Evolutionary conservation across 164 flowering plant genomes (phyloP).

Genomic region (Cinnamomum chago): DNA sequence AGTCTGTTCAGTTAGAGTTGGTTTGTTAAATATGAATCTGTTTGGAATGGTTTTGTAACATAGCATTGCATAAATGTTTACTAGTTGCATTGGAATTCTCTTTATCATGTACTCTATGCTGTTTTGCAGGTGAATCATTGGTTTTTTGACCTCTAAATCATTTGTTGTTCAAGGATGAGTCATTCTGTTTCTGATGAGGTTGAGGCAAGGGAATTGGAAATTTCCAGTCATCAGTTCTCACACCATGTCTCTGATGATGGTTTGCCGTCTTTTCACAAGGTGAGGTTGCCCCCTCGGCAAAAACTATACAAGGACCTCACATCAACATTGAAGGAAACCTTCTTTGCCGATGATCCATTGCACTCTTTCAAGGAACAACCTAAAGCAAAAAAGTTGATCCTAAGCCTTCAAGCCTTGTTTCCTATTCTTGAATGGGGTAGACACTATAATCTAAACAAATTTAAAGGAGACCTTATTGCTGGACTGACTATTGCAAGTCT

Average conservation of each 20-base stretch:
- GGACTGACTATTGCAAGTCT: conserved; percentile 89
- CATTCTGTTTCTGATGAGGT: conserved; percentile 26
- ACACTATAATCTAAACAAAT: conserved; percentile 41
- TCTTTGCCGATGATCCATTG: conserved; percentile 73
- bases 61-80: too few relatives aligned
- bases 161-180: conserved; percentile 17
- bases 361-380: conserved; percentile 70
- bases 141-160: background rate
- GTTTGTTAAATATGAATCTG: too few relatives aligned
- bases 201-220: conserved; percentile 36
- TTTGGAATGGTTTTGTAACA: too few relatives aligned
- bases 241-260: conserved; percentile 11
- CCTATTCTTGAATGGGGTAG: conserved; percentile 72
- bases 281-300: conserved; percentile 57
- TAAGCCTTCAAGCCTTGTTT: conserved; percentile 60
- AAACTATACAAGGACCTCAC: conserved; percentile 49
- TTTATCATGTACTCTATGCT: background rate
- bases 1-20: too few relatives aligned
- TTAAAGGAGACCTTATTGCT: conserved; percentile 67
- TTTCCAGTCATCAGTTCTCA: conserved; percentile 33
- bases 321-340: conserved; percentile 48
- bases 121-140: background rate
- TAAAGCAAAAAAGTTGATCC: conserved; percentile 41
- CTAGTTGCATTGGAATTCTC: background rate
- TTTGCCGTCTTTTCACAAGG: conserved; percentile 44